Percentiles rank a stretch among this genome's conserved stretches.
phyloP scores from a whole-genome alignment of 768 basidiomycete species.

The Tylopilus vinaceipallidus region DNA sequence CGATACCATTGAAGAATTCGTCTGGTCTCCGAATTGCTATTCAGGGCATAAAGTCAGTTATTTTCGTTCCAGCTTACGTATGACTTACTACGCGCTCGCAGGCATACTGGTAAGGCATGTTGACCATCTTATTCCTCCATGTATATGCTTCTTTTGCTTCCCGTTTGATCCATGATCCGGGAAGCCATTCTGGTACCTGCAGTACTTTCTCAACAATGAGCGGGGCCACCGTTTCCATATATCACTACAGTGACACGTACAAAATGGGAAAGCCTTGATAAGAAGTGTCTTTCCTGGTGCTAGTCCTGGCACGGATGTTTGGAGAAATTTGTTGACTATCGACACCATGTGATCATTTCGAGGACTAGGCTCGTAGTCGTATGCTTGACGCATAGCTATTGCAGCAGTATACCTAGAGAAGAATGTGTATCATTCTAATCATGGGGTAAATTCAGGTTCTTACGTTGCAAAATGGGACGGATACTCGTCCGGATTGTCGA shows the following conservation, averaged over 20 bases:
- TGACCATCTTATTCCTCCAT: not conserved
- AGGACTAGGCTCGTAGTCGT: slow-evolving; percentile 9
- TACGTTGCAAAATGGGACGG: not conserved
- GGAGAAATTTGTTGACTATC: not conserved
- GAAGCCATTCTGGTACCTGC: slow-evolving; percentile 12
- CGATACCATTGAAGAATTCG: slow-evolving; percentile 5
- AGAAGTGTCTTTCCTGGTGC: slow-evolving; percentile 4
- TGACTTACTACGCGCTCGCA: not conserved
- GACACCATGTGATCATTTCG: no score
- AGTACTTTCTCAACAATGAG: slow-evolving; percentile 6
- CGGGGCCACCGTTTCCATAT: no score
- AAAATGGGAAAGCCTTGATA: slow-evolving; percentile 11
- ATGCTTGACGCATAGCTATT: slow-evolving; percentile 20
- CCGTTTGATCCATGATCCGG: slow-evolving; percentile 6
- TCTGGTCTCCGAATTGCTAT: no score
- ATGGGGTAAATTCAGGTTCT: not conserved
- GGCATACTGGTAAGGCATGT: slow-evolving; percentile 4
- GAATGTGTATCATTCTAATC: no score
- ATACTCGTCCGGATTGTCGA: slow-evolving; percentile 1
- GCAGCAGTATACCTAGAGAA: slow-evolving; percentile 29
- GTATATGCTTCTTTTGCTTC: not conserved
- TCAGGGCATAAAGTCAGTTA: no score
- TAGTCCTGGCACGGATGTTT: not conserved
- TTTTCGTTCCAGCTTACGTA: no score
- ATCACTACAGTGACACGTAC: no score